These are phyloP conservation scores for Arachis monticola DNA, from an alignment of 331 rosid species.

Conservation along the genomic window DNA sequence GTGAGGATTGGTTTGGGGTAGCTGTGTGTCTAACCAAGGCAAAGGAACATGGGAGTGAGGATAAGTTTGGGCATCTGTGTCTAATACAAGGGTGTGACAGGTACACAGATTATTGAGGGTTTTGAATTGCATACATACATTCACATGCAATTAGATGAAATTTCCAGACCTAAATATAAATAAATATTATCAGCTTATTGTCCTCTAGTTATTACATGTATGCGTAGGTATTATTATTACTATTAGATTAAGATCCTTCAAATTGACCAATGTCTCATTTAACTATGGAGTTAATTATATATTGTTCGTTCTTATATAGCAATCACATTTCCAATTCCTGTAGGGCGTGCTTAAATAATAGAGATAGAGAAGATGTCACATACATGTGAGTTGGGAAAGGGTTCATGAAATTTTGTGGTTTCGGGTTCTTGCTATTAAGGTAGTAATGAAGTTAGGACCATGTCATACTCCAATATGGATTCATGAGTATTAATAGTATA, in stretches of 20 bases:
- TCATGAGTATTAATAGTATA: background rate
- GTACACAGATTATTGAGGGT: conserved; percentile 22
- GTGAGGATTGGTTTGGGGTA: conserved; percentile 28
- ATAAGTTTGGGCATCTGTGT: conserved; percentile 29
- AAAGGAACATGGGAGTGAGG: conserved; percentile 41
- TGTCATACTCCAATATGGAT: conserved; percentile 26
- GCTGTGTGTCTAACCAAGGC: conserved; percentile 6
- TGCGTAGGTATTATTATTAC: no score
- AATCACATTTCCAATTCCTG: background rate
- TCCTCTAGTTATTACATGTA: background rate
- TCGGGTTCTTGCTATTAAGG: background rate
- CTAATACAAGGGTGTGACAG: conserved; percentile 26
- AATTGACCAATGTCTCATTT: background rate
- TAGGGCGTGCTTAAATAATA: background rate
- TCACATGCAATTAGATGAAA: conserved; percentile 40
- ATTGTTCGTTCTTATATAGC: background rate
- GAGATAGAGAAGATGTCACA: background rate
- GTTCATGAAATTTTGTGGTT: conserved; percentile 23
- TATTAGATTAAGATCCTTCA: background rate
- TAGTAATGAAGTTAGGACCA: conserved; percentile 24
- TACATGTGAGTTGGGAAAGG: conserved; percentile 21
- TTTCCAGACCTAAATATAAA: conserved; percentile 17
- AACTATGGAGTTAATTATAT: background rate
- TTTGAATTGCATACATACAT: background rate
- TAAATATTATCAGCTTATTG: conserved; percentile 15